phyloP scores from a whole-genome alignment of 306 rosid species.

The Castanospermum australe region DNA sequence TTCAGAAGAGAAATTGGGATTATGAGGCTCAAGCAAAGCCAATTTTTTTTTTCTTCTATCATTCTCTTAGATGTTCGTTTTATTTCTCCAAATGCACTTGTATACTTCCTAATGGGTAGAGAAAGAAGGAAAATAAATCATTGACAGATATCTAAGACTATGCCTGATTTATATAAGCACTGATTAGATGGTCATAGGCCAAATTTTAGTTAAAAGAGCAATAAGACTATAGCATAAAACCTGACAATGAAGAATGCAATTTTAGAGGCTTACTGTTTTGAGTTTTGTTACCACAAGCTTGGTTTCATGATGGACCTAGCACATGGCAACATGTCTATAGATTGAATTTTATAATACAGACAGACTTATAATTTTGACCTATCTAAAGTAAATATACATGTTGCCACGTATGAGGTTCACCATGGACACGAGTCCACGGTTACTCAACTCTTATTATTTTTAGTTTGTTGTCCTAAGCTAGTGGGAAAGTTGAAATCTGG shows the following conservation, averaged over 20 bases:
- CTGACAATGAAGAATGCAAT: background rate
- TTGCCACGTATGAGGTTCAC: too few relatives aligned
- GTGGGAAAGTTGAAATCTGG: background rate
- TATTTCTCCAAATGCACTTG: background rate
- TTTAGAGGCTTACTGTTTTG: background rate
- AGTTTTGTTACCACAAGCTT: too few relatives aligned
- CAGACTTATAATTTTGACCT: too few relatives aligned
- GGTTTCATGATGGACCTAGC: too few relatives aligned
- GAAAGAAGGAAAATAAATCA: background rate
- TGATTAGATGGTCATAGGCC: background rate
- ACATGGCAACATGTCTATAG: too few relatives aligned
- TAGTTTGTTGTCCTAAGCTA: background rate
- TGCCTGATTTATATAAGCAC: background rate
- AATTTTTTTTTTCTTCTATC: background rate
- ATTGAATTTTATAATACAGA: too few relatives aligned
- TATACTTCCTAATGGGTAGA: background rate
- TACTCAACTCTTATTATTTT: too few relatives aligned
- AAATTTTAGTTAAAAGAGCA: background rate
- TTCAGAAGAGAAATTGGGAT: conserved; percentile 1
- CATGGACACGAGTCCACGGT: too few relatives aligned
- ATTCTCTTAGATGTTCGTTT: background rate
- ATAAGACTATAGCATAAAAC: background rate
- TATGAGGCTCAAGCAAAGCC: background rate
- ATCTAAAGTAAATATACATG: too few relatives aligned
- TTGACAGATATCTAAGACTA: background rate